Base-by-base conservation (phyloP, 1,284 basidiomycete species). In the Ustilago curta region DNA sequence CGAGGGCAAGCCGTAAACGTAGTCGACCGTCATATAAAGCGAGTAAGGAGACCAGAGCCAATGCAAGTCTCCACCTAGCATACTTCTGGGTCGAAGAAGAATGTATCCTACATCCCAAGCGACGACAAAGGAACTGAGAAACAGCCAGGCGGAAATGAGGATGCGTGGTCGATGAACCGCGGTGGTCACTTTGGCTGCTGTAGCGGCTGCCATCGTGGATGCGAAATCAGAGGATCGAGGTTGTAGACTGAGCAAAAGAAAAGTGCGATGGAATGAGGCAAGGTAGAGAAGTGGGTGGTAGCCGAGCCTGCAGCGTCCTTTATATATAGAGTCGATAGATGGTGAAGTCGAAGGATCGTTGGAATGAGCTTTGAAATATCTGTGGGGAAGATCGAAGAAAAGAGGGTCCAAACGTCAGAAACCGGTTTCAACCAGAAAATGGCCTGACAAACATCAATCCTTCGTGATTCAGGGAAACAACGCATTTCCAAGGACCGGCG, bases 11-110 rank as follows among this genome's bases (percentile, higher is more conserved):
- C 93, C 92, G 79, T 97, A 96, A 12, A 93, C 89, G 66, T 88
- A 87, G 82, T 92, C 91, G 56, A 95, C 87, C 47, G 91, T 87
- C 76, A 91, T 90, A 84, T 94, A 93, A 31, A 92, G 80, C 39
- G 62, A 56, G 59, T 81, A 77, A 11, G 75, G 76, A 14, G 73
- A 49, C 66, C 60, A 70, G 39, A 58, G 31, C 55, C 47, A 73
- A 35, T 62, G 55, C 23, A 79, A 82, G 75, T 79, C 59, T 87
- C 70, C 89, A 87, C 93, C 77, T 27, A 63, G 64, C 60, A 80
- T 70, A 31, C 71, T 72, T 29, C 76, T 64, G 0, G 78, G 78
- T 25, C 79, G 78, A 19, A 71, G 44, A 4, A 81, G 61, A 29
- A 81, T 76, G 70, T 78, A 81, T 37, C 71, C 69, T n/a, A 69